Base-by-base conservation (phyloP, 495 filamentous ascomycete species). In the Collariella sp. region DNA sequence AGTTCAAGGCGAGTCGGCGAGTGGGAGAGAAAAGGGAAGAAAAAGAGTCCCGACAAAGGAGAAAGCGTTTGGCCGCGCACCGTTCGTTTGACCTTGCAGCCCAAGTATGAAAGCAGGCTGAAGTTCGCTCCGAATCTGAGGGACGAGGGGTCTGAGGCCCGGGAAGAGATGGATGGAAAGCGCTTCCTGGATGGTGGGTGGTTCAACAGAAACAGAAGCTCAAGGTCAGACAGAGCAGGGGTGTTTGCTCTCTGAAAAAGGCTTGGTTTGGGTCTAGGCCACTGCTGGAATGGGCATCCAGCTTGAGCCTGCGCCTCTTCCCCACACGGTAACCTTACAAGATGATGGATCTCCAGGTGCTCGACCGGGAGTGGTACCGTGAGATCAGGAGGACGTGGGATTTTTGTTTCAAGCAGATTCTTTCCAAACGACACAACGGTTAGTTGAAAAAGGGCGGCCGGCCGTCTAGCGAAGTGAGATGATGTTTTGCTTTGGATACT, bases 181-280 rank as follows among this genome's bases (percentile, higher is more conserved):
- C 26, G 46, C 40, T 50, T 38, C 36, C 15, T 35, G 33, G 6
- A 38, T 7, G 23, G 34, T 42, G 44, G 34, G 20, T 33, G 24
- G 44, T 22, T 16, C n/a, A 34, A 36, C 26, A 29, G 35, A 55
- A 43, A 49, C 52, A 42, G 52, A 54, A 47, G 43, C 47, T 51
- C 49, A 29, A 31, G 35, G 23, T 19, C 29, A 19, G 35, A 34
- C 13, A 13, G 7, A 19, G 12, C 47, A 51, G 42, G 47, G 42
- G 48, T n/a, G 24, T 47, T 34, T 42, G 42, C 36, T 34, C 41
- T 19, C 48, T 41, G 38, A 18, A 34, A 46, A 16, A 22, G 15
- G 15, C 12, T 9, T 55, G 53, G 43, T 55, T 47, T 45, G 53
- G n/a, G 53, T 36, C 54, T 50, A 31, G 46, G 36, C 52, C 45